Percentiles rank a stretch among this genome's conserved stretches.
Evolutionary conservation across 2,329 filamentous ascomycete genomes (phyloP).

Genomic region (Dactylellina parvicollis): DNA sequence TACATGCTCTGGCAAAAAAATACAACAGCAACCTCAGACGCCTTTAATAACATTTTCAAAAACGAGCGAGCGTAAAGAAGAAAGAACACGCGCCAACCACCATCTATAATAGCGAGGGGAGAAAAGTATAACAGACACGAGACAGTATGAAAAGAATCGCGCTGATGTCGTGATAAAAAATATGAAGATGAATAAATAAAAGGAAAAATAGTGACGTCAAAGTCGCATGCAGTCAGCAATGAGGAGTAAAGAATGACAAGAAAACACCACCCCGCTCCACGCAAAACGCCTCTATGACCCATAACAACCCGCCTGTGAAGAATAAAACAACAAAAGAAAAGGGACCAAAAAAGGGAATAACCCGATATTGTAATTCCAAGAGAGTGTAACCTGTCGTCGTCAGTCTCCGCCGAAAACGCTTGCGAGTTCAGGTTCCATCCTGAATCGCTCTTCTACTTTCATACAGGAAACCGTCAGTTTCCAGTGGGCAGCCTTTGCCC

Average conservation of each 20-base stretch:
- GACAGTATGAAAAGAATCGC: background rate
- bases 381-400: background rate
- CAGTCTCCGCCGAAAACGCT: background rate
- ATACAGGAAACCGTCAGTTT: background rate
- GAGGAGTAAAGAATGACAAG: conserved; percentile 6
- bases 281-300: conserved; percentile 1
- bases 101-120: background rate
- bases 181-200: conserved; percentile 2
- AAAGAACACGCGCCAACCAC: background rate
- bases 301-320: background rate
- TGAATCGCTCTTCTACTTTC: background rate
- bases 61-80: conserved; percentile 3
- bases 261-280: background rate
- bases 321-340: background rate
- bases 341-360: background rate
- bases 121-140: background rate
- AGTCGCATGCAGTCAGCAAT: background rate
- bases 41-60: background rate
- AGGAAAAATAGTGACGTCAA: background rate
- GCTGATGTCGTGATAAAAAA: background rate
- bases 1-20: background rate
- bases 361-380: no score
- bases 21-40: background rate
- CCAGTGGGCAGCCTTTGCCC: background rate
- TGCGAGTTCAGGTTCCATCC: background rate